Conservation (phyloP, 2,329 filamentous ascomycete genomes). For the Purpureocillium lavendulum region DNA sequence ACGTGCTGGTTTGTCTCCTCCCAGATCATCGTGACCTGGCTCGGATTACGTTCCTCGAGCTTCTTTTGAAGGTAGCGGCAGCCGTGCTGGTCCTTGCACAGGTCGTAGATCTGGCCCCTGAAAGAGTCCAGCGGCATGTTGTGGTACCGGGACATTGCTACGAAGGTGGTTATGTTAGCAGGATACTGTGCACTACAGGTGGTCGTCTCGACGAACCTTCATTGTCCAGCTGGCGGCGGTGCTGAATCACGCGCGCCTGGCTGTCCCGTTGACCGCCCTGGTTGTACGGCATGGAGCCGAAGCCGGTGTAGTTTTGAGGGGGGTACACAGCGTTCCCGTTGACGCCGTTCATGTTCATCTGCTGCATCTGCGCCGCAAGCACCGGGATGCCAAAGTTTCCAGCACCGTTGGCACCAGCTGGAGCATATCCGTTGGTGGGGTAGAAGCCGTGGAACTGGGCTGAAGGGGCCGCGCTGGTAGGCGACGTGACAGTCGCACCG, state of each 20-base stretch:
- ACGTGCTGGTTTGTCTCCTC: constrained; percentile 88
- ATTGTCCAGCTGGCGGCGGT: constrained; percentile 65
- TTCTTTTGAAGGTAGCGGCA: constrained; percentile 97
- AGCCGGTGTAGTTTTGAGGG: constrained; percentile 50
- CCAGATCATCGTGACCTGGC: constrained; percentile 89
- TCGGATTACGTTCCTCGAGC: constrained; percentile 77
- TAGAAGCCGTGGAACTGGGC: constrained; percentile 24
- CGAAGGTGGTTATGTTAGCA: constrained; percentile 18
- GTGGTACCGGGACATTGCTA: constrained; percentile 70
- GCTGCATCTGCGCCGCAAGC: constrained; percentile 60
- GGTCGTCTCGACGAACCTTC: constrained; percentile 43
- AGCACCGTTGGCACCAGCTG: constrained; percentile 13
- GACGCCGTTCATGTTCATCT: constrained; percentile 47
- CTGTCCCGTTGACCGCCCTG: constrained; percentile 57
- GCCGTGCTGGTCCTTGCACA: constrained; percentile 97
- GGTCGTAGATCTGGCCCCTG: constrained; percentile 72
- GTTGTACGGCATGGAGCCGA: constrained; percentile 40
- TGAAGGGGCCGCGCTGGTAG: constrained; percentile 12
- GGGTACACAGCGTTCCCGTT: constrained; percentile 37
- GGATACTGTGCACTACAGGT: neutral
- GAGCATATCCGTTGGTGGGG: constrained; percentile 18
- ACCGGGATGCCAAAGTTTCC: constrained; percentile 30
- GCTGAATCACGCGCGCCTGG: constrained; percentile 67
- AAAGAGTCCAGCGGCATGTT: constrained; percentile 77
- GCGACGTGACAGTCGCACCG: constrained; percentile 14